Base-by-base conservation (phyloP, 768 basidiomycete species). In the Lactarius evosmus region DNA sequence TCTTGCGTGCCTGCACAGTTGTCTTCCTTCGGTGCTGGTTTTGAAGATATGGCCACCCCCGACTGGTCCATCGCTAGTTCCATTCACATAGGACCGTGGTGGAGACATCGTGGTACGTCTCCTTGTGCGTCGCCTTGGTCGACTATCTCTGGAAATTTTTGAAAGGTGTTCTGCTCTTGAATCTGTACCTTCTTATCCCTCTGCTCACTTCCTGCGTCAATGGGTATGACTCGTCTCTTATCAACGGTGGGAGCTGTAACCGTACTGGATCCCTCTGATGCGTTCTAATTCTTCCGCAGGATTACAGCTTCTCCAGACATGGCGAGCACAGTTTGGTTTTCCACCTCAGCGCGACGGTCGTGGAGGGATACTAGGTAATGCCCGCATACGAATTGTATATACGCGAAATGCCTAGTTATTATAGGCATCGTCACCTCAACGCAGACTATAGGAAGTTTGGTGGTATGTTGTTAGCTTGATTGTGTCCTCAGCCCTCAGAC, bases 401-500 rank as follows among this genome's bases (percentile, higher is more conserved):
- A 46, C 41, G 30, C 25, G 7, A 50, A 8, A 3, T 25, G 16
- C 9, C 25, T 50, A 27, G 44, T 22, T 56, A 54, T 49, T 19
- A n/a, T 66, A 86, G 85, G 85, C 38, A 70, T 88, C 41, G 83
- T 89, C 62, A 86, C 84, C 66, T 84, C 85, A 9, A 85, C 85
- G 1, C 86, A 89, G 71, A 79, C 78, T 62, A 78, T 87, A 52
- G 85, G 86, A 19, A 80, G 82, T 65, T 69, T 86, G 34, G 56
- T 72, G 25, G 83, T 83, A 64, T 64, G 80, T 74, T 14, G 27
- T 19, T 27, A 19, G 12, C 32, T 41, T 11, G 34, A 33, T 29
- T 33, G n/a, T 51, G 3, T n/a, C 4, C 22, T 4, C 27, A 33
- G 5, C 27, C 19, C 17, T 12, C 29, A 49, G 50, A 64, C 34